These are phyloP conservation scores for Pisolithus sp. DNA, from an alignment of 768 basidiomycete species.

Conservation along the genomic window DNA sequence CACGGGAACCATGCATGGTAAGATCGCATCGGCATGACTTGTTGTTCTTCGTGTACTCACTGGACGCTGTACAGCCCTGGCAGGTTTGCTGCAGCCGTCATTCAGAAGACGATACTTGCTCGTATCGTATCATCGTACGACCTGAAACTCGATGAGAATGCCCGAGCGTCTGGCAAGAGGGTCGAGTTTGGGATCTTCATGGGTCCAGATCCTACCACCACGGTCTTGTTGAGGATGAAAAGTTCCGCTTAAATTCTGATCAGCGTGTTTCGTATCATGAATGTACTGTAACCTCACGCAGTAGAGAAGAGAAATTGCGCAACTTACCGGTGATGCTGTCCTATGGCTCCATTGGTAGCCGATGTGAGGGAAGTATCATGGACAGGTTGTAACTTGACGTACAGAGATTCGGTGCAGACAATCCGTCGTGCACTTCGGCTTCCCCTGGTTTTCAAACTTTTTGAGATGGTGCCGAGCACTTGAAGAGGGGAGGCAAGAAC, in stretches of 20 bases:
- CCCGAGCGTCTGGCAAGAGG: constrained; percentile 16
- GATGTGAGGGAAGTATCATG: no score
- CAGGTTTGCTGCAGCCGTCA: constrained; percentile 35
- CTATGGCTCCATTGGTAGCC: no score
- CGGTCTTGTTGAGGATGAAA: not conserved
- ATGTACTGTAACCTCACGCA: no score
- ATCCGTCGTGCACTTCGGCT: not conserved
- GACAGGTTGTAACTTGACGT: not conserved
- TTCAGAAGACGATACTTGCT: constrained; percentile 34
- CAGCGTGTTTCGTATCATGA: not conserved
- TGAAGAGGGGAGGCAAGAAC: not conserved
- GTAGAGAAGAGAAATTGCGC: no score
- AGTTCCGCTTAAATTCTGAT: not conserved
- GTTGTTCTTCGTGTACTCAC: not conserved
- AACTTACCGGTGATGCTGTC: no score
- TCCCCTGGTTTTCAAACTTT: not conserved
- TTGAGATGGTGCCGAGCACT: not conserved
- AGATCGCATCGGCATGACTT: not conserved
- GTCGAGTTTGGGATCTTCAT: not conserved
- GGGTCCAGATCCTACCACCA: not conserved
- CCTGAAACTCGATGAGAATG: constrained; percentile 42
- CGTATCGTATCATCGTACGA: constrained; percentile 35
- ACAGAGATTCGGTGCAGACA: not conserved
- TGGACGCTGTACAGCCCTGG: constrained; percentile 19
- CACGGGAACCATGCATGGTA: constrained; percentile 14